phyloP scores from a whole-genome alignment of 768 basidiomycete species.

The Chalciporus sphaerocephalus region DNA sequence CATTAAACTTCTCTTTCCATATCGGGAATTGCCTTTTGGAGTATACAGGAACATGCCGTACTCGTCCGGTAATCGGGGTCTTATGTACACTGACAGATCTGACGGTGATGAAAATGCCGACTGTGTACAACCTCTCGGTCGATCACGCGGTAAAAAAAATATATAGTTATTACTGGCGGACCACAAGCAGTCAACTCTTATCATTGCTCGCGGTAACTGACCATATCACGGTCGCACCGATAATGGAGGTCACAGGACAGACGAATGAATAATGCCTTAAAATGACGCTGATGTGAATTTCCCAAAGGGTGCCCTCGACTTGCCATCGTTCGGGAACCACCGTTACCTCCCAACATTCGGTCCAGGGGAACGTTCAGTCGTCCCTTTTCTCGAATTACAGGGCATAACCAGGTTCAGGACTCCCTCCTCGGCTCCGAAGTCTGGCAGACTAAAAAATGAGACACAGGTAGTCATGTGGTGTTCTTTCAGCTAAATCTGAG shows the following conservation, averaged over 20 bases:
- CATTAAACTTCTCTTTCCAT: conserved; percentile 17
- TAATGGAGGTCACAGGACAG: conserved; percentile 1
- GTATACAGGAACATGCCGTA: conserved; percentile 26
- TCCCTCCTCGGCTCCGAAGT: conserved; percentile 9
- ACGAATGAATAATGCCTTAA: conserved; percentile 7
- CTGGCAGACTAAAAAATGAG: background rate
- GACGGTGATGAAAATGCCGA: conserved; percentile 16
- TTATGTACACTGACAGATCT: conserved; percentile 21
- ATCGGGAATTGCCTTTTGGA: conserved; percentile 24
- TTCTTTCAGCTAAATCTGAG: conserved; percentile 1
- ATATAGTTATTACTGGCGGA: conserved; percentile 1
- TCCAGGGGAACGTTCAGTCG: background rate
- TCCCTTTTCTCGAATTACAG: background rate
- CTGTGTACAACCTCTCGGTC: no score
- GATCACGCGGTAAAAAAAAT: no score
- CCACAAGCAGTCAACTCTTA: background rate
- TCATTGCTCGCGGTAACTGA: conserved; percentile 2
- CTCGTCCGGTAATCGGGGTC: conserved; percentile 25
- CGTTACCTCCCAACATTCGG: conserved; percentile 1
- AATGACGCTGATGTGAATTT: conserved; percentile 6
- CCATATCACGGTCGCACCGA: background rate
- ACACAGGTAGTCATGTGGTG: background rate
- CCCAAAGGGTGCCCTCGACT: conserved; percentile 5
- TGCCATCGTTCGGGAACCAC: conserved; percentile 4
- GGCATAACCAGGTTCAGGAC: background rate